Base-by-base conservation (phyloP, 805 yeast species). In the Monosporozyma unispora region DNA sequence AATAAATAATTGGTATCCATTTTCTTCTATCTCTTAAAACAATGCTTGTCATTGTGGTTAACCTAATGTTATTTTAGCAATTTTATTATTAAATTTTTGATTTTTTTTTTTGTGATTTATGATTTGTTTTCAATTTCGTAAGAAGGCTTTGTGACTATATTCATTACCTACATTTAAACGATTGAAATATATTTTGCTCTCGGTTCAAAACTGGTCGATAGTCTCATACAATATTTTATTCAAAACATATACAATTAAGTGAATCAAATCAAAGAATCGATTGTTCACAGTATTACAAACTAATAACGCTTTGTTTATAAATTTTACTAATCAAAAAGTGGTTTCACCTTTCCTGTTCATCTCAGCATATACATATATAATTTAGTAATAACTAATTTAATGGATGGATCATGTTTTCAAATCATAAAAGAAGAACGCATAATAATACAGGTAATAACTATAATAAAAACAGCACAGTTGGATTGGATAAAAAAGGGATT, bases 401-500 rank as follows among this genome's bases (percentile, higher is more conserved):
- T 39, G 42, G 7, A 12, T 39, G 22, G 4, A 46, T 39, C 33
- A 40, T 29, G 31, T 51, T 48, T 33, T 45, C 53, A 11, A 48
- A 44, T 35, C 28, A 39, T 22, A 48, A 29, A 18, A 42, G 35
- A 45, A 45, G 40, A 35, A 3, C 39, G 1, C 12, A 29, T 16
- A 38, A 40, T 10, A 28, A 19, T n/a, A 2, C 19, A 23, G 21
- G 18, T 8, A 46, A 29, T 19, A 28, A 37, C 18, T 7, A 27
- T 22, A 27, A 18, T n/a, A 48, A 44, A 10, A 28, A 46, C 16
- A 22, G 28, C 11, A 43, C 43, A 16, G 46, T 47, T 4, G 43
- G 39, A 4, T 23, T 51, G 18, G 50, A 57, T 25, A 59, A 58
- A 41, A 51, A 55, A 25, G 58, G 57, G 5, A 48, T 53, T 41